Percentiles rank a stretch among this genome's conserved stretches.
These are phyloP conservation scores for Babesia bovis DNA, from an alignment of 169 alveolate species.

Conservation along the genomic window DNA sequence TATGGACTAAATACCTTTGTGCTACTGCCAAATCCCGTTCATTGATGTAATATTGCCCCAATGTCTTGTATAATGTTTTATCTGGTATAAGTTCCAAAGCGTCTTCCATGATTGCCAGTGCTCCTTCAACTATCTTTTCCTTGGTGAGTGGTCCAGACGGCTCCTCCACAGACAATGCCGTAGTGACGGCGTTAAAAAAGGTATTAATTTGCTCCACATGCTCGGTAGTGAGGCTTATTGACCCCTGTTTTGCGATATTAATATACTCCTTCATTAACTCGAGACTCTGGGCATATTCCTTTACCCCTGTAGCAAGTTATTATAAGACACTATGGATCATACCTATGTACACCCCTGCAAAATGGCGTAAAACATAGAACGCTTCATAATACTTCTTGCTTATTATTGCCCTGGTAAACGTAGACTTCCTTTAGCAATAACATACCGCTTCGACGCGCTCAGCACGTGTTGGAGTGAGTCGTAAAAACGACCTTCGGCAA, in stretches of 20 bases:
- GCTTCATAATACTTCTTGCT: constrained; percentile 55
- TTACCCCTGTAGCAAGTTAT: constrained; percentile 6
- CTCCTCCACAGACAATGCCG: background rate
- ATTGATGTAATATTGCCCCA: constrained; percentile 29
- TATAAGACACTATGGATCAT: background rate
- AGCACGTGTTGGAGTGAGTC: constrained; percentile 68
- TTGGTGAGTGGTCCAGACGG: constrained; percentile 14
- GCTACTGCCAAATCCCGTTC: constrained; percentile 31
- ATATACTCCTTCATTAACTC: constrained; percentile 43
- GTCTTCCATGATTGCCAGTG: background rate
- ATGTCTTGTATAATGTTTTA: background rate
- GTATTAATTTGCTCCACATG: constrained; percentile 3
- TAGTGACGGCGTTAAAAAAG: background rate
- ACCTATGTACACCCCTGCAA: constrained; percentile 49
- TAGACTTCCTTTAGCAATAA: background rate
- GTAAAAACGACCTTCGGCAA: constrained; percentile 56
- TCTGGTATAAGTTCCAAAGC: constrained; percentile 14
- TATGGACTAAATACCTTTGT: constrained; percentile 40
- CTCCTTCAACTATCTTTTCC: background rate
- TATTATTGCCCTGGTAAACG: background rate
- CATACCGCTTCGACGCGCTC: constrained; percentile 50
- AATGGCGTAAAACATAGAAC: constrained; percentile 36
- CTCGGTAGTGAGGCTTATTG: background rate
- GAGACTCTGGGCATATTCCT: constrained; percentile 25
- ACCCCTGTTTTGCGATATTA: constrained; percentile 12